Evolutionary conservation across 441 rosid species (phyloP).

Genomic region (Arabidopsis hybrid): DNA sequence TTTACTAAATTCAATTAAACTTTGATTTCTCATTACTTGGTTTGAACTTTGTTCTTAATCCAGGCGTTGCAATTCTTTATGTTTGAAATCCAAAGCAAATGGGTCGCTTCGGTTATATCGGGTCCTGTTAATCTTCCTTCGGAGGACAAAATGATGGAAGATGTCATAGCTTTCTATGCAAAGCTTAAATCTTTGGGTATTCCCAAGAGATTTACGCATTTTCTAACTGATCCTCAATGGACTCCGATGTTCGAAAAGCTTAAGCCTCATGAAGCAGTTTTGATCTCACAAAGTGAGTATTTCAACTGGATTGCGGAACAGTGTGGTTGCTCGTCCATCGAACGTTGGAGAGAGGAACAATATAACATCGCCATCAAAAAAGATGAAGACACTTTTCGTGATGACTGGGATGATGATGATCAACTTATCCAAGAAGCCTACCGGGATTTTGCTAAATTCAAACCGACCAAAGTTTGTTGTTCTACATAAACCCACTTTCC

Average conservation of each 20-base stretch:
- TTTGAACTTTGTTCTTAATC: not conserved
- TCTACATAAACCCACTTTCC: not conserved
- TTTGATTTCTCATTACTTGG: not conserved
- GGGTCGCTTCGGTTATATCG: slow-evolving; percentile 68
- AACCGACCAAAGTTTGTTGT: not conserved
- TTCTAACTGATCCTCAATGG: not conserved
- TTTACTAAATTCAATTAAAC: too few species aligned
- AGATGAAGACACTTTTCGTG: slow-evolving; percentile 54
- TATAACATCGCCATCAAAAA: not conserved
- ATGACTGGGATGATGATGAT: slow-evolving; percentile 56
- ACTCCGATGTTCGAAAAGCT: not conserved
- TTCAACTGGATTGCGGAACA: slow-evolving; percentile 4
- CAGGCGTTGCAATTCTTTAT: slow-evolving; percentile 19
- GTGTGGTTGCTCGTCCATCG: not conserved
- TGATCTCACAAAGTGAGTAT: not conserved
- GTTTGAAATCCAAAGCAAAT: slow-evolving; percentile 70
- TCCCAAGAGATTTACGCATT: slow-evolving; percentile 63
- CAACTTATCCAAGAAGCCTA: slow-evolving; percentile 17
- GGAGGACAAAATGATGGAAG: slow-evolving; percentile 61
- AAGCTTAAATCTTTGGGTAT: slow-evolving; percentile 50
- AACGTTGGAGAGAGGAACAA: slow-evolving; percentile 10
- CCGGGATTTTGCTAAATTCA: not conserved
- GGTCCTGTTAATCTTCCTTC: slow-evolving; percentile 62
- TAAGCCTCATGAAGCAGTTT: not conserved
- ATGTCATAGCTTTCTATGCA: slow-evolving; percentile 49